Base-by-base conservation (phyloP, 352 stramenopile species). In the Phytophthora pluvialis region DNA sequence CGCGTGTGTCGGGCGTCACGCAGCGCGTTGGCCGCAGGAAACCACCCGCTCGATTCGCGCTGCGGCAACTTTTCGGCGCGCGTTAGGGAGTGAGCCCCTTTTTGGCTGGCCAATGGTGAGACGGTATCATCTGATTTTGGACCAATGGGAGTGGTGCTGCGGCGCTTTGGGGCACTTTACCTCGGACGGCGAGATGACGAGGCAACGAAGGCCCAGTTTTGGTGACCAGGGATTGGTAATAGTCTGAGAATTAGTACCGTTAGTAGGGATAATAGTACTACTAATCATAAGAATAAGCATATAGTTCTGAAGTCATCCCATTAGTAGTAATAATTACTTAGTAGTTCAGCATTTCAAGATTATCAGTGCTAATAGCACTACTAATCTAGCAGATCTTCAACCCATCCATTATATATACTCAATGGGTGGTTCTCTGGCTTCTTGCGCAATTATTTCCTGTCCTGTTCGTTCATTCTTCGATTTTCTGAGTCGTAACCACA, bases 51-150 rank as follows among this genome's bases (percentile, higher is more conserved):
- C 45, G 55, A 50, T 32, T 57, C 15, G 18, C 36, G 18, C 42
- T 32, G 47, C 55, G 43, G 65, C 70, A 77, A 72, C 70, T 72
- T 68, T 72, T 74, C 52, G 29, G 25, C 52, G 62, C 31, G 58
- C 51, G 63, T 72, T 70, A 51, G 42, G 36, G 43, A 66, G 53
- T 60, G 47, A 73, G 48, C 51, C 45, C 59, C 51, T 21, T 64
- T 53, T 55, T 52, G 60, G 54, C 36, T 31, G 58, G 32, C 69
- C 59, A 77, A 77, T 73, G 43, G 32, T 18, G 42, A 26, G 15
- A 39, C 43, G 13, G 21, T 12, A 39, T 36, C 3, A 4, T 3
- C 4, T 1, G 3, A 4, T 2, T 73, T 77, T 70, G 18, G 31
- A 16, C 68, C 62, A 71, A 77, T 73, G 36, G 44, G 4, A 53